Percentiles rank a stretch among this genome's conserved stretches.
Conservation (phyloP, 805 yeast genomes). For the Candida methanosorbosa region DNA sequence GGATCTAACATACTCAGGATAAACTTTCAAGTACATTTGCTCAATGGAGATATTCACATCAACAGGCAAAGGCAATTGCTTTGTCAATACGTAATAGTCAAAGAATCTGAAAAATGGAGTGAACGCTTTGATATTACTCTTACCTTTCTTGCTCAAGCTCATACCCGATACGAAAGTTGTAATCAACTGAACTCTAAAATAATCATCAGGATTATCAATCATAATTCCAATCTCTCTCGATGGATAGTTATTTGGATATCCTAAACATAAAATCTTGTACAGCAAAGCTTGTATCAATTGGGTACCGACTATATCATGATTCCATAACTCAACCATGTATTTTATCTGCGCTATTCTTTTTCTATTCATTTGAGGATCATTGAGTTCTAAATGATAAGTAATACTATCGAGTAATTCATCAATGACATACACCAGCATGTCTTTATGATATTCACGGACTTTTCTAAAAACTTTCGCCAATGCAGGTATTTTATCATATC, state of each 20-base stretch:
- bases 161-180: conserved; percentile 30
- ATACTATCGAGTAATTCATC: conserved; percentile 63
- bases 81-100: conserved; percentile 63
- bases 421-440: conserved; percentile 36
- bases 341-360: conserved; percentile 51
- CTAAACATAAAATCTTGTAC: conserved; percentile 52
- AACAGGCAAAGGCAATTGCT: conserved; percentile 51
- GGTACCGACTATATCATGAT: conserved; percentile 35
- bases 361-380: conserved; percentile 52
- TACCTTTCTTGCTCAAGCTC: conserved; percentile 5
- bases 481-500: conserved; percentile 42
- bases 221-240: conserved; percentile 28
- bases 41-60: conserved; percentile 48
- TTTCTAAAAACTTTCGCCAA: conserved; percentile 40
- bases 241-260: conserved; percentile 57
- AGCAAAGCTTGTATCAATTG: conserved; percentile 41
- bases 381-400: conserved; percentile 54
- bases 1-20: conserved; percentile 28
- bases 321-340: conserved; percentile 51
- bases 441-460: conserved; percentile 25
- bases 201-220: conserved; percentile 59
- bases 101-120: conserved; percentile 44
- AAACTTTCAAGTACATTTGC: conserved; percentile 28
- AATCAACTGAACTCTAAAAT: conserved; percentile 59
- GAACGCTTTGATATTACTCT: conserved; percentile 18